Evolutionary conservation across 805 yeast genomes (phyloP), one percentile per base, ranked within the genome.

Genomic region (Lipomyces kockii): DNA sequence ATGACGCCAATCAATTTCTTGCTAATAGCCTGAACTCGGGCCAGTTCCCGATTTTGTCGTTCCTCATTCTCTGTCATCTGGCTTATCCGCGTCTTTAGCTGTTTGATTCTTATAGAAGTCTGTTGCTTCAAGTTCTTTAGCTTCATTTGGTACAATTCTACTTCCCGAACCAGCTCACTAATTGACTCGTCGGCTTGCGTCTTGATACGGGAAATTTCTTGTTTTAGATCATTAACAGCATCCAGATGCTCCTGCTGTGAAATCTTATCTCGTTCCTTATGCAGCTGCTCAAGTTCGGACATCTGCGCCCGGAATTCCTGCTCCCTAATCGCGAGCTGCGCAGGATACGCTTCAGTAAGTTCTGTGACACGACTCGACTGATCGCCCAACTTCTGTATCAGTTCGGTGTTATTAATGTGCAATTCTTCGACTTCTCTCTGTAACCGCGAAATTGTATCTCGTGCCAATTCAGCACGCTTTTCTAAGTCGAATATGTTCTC

Each of bases 1-100:
- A 54, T 61, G 22, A 61, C 34, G 7, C 60, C 64, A 53, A 61
- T 55, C 27, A 61, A 43, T 20, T 39, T 54, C 37, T 52, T 61
- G 37, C 60, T 54, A 5, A 61, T 35, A 22, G 64, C 51, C 43
- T 61, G 64, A n/a, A 61, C 39, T 7, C 64, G 37, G 17, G 37
- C 51, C 27, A 61, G 49, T 34, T 61, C 64, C 55, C 37, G 55
- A 8, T 27, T 35, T 34, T 52, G 64, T 12, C 27, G 22, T 9
- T 54, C 60, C n/a, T 52, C 59, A 27, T 25, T n/a, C 25, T 52
- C 58, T 22, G 27, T 29, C 60, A 61, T 39, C 20, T 55, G 27
- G 29, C 11, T 9, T 20, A 54, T 61, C 54, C n/a, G 32, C 9
- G 22, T 9, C 14, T 51, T 22, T 4, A 54, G 39, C 34, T 61